phyloP scores from a whole-genome alignment of 176 grass and related monocot genomes.

The Dendrocalamus sinicus region DNA sequence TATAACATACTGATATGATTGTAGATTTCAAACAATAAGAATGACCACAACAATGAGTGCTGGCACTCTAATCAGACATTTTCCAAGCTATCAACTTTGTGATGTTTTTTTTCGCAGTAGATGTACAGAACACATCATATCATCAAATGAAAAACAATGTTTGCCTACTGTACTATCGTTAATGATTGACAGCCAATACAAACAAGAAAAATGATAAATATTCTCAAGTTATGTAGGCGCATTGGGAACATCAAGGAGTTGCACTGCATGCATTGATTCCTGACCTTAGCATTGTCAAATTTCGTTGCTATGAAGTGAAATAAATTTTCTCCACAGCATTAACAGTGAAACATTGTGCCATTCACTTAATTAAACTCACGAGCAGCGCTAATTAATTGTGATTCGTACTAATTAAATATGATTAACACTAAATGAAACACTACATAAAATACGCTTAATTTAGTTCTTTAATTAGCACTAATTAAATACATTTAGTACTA shows the following conservation, averaged over 20 bases:
- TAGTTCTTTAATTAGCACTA: no score
- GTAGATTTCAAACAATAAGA: no score
- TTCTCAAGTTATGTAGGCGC: background rate
- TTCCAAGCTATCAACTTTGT: no score
- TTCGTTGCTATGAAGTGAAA: background rate
- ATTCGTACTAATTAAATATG: no score
- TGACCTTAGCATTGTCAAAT: background rate
- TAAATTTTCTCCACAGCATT: background rate
- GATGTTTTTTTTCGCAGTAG: background rate
- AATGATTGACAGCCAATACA: background rate
- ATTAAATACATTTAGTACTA: no score
- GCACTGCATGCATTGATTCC: background rate
- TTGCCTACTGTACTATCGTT: background rate
- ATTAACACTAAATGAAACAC: no score
- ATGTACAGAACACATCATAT: background rate
- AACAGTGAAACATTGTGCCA: background rate
- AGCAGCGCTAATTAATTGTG: no score
- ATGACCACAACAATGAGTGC: no score
- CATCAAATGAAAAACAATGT: background rate
- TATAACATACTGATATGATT: no score
- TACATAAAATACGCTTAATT: no score
- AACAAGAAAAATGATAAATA: background rate
- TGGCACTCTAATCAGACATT: no score
- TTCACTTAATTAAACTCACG: background rate
- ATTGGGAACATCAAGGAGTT: background rate